phyloP scores from a whole-genome alignment of 768 basidiomycete genomes.

The Pholiota conissans region DNA sequence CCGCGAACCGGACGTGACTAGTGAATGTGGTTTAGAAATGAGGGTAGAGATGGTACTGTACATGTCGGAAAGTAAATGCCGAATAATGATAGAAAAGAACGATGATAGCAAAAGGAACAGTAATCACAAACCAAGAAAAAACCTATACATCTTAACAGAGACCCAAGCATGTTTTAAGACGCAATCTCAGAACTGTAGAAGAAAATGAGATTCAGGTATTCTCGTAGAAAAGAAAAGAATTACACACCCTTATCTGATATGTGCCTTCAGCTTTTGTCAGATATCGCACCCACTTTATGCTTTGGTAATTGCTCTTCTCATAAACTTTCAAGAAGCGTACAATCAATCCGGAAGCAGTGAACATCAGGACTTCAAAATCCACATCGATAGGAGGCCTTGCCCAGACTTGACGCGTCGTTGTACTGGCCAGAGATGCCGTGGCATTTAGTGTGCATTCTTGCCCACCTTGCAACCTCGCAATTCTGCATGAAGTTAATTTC shows the following conservation, averaged over 20 bases:
- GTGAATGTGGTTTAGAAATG: neutral
- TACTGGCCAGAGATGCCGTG: constrained; percentile 80
- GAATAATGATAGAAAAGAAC: neutral
- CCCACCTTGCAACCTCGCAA: constrained; percentile 90
- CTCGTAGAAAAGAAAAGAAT: neutral
- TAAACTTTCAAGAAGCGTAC: constrained; percentile 98
- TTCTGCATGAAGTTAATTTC: constrained; percentile 44
- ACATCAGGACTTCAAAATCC: constrained; percentile 99
- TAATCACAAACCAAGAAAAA: neutral
- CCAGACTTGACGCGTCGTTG: constrained; percentile 95
- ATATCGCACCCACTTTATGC: constrained; percentile 95
- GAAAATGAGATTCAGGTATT: neutral
- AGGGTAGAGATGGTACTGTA: neutral
- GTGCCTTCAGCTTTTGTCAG: constrained; percentile 91
- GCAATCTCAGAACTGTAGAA: neutral
- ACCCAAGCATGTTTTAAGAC: too few species aligned
- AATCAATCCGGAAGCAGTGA: constrained; percentile 93
- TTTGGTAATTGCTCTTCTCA: constrained; percentile 92
- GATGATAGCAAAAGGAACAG: neutral
- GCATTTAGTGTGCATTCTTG: constrained; percentile 87
- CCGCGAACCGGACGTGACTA: neutral
- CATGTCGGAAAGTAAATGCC: neutral
- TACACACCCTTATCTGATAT: constrained; percentile 90
- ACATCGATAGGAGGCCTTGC: constrained; percentile 96
- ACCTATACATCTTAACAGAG: neutral